These are phyloP conservation scores for Russula sp. DNA, from an alignment of 768 basidiomycete genomes.

Conservation along the genomic window DNA sequence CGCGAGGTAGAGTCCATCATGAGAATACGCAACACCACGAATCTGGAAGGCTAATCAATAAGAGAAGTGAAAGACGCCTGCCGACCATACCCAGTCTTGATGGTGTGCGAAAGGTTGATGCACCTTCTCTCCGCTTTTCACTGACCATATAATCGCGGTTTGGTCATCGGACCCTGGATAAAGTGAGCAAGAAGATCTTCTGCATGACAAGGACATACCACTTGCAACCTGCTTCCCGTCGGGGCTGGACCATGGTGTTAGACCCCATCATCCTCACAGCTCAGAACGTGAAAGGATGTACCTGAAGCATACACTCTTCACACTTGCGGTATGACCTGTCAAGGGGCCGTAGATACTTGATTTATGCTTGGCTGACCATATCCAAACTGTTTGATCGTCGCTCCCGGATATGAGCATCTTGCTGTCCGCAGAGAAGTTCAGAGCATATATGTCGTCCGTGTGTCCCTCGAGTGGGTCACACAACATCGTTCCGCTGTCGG, in stretches of 20 bases:
- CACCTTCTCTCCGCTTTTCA: conserved; percentile 5
- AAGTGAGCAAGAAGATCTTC: background rate
- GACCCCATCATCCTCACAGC: background rate
- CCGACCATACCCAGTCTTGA: conserved; percentile 4
- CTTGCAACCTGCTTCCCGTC: conserved; percentile 14
- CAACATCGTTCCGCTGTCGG: conserved; percentile 7
- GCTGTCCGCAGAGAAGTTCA: conserved; percentile 19
- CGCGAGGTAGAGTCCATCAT: conserved; percentile 26
- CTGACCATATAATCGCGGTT: conserved; percentile 10
- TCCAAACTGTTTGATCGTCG: conserved; percentile 11
- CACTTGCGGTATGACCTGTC: conserved; percentile 1
- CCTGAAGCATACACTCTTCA: conserved; percentile 15
- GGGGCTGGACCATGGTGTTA: conserved; percentile 2
- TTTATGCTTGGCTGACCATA: conserved; percentile 13
- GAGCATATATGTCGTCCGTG: conserved; percentile 3
- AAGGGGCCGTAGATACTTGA: conserved; percentile 10
- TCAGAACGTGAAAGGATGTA: background rate
- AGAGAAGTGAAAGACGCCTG: background rate
- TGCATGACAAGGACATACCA: background rate
- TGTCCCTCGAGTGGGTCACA: conserved; percentile 20
- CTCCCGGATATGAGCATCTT: conserved; percentile 16
- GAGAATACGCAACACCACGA: conserved; percentile 12
- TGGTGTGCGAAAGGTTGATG: background rate
- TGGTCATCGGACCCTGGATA: conserved; percentile 8
- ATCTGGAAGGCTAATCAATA: background rate